These are phyloP conservation scores for Aspergillus luchuensis DNA, from an alignment of 2,329 filamentous ascomycete species.

Conservation along the genomic window DNA sequence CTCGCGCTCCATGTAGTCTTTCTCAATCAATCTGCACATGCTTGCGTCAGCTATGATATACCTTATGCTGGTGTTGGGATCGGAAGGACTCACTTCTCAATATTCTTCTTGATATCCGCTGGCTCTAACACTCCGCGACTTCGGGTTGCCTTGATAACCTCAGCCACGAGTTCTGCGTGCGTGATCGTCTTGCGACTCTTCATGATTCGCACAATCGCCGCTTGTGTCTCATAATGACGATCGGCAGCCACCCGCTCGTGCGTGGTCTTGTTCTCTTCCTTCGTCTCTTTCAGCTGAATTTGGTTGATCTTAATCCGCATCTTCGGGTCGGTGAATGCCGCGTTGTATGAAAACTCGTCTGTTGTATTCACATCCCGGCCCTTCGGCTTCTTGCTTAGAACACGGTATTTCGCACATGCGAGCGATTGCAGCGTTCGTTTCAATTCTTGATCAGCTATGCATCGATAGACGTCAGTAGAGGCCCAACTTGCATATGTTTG, in stretches of 20 bases:
- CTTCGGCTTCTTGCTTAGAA: slow-evolving; percentile 82
- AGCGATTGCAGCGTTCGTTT: slow-evolving; percentile 91
- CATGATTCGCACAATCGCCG: slow-evolving; percentile 95
- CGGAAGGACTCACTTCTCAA: slow-evolving; percentile 72
- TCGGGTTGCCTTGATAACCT: slow-evolving; percentile 90
- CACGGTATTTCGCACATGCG: slow-evolving; percentile 84
- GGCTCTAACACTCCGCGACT: slow-evolving; percentile 83
- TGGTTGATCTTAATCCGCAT: slow-evolving; percentile 98
- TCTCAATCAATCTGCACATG: slow-evolving; percentile 74
- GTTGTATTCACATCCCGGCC: slow-evolving; percentile 74
- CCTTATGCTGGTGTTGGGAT: neutral
- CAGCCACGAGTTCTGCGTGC: slow-evolving; percentile 82
- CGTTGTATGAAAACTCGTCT: slow-evolving; percentile 85
- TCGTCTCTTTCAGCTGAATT: slow-evolving; percentile 94
- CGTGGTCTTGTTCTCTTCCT: slow-evolving; percentile 90
- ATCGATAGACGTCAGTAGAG: slow-evolving; percentile 30
- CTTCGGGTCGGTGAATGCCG: slow-evolving; percentile 74
- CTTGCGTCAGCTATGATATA: slow-evolving; percentile 2
- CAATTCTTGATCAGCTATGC: slow-evolving; percentile 69
- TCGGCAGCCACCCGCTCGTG: slow-evolving; percentile 88
- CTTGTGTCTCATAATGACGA: slow-evolving; percentile 93
- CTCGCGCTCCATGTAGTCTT: slow-evolving; percentile 86
- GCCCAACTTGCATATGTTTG: neutral
- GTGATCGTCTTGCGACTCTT: slow-evolving; percentile 87
- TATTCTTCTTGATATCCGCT: slow-evolving; percentile 91